Conservation (phyloP, 208 protist genomes). For the Borovskyia barvae region DNA sequence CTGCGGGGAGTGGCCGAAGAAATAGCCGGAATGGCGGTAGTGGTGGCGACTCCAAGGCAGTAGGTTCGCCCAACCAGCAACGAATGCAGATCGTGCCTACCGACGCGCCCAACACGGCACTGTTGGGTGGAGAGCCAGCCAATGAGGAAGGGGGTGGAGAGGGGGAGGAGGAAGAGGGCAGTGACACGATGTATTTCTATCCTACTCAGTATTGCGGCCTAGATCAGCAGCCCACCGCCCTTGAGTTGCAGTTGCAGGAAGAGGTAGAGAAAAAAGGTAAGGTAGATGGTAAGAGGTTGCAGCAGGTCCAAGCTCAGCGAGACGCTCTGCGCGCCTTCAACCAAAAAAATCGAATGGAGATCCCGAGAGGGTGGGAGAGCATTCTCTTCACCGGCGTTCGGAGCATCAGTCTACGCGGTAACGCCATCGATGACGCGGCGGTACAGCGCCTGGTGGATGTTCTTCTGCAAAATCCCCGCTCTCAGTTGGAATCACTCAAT, state of each 20-base stretch:
- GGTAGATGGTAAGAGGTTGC: constrained; percentile 73
- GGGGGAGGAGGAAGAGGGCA: constrained; percentile 7
- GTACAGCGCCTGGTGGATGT: constrained; percentile 42
- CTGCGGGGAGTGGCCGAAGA: no score
- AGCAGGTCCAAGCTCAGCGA: constrained; percentile 70
- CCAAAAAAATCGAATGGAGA: constrained; percentile 50
- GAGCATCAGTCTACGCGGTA: constrained; percentile 78
- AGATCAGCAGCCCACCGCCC: constrained; percentile 42
- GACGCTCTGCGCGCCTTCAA: constrained; percentile 63
- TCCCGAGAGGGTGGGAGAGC: constrained; percentile 69
- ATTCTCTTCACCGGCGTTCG: constrained; percentile 76
- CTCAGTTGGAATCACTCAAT: constrained; percentile 78
- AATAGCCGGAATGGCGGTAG: no score
- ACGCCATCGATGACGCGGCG: constrained; percentile 68
- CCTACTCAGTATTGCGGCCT: constrained; percentile 75
- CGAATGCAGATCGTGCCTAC: neutral
- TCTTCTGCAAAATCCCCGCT: constrained; percentile 47
- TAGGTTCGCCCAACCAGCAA: neutral
- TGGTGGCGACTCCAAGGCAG: neutral
- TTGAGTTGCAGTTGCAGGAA: constrained; percentile 73
- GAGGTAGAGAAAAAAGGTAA: constrained; percentile 83
- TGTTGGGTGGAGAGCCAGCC: no score
- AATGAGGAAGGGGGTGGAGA: neutral
- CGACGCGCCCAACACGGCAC: no score
- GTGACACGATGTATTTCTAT: constrained; percentile 42